Percentiles rank a stretch among this genome's conserved stretches.
Evolutionary conservation across 169 alveolate genomes (phyloP).

Genomic region (Amoebophrya sp.): DNA sequence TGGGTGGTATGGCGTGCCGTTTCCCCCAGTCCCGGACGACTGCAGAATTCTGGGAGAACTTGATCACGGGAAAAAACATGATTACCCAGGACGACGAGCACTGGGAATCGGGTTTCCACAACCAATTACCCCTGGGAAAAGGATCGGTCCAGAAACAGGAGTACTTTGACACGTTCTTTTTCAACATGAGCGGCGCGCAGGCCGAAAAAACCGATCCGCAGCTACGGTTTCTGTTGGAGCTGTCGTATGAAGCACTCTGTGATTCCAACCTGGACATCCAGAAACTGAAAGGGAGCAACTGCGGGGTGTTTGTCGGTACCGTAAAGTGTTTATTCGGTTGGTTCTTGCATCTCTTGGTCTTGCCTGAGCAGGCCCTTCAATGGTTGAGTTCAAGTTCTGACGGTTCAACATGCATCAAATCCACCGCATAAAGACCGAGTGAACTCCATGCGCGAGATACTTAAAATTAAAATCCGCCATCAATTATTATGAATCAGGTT

Average conservation of each 20-base stretch:
- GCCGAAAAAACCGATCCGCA: slow-evolving; percentile 9
- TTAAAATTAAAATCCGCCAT: too few species aligned
- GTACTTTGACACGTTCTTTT: background rate
- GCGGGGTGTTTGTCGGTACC: background rate
- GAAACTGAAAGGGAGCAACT: slow-evolving; percentile 17
- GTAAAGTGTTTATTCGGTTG: too few species aligned
- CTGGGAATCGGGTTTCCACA: slow-evolving; percentile 6
- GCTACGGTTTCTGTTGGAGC: background rate
- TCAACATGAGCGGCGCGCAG: slow-evolving; percentile 25
- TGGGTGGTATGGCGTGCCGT: background rate
- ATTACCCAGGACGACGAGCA: background rate
- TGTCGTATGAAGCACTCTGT: background rate
- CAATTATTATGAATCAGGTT: too few species aligned
- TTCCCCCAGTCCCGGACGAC: background rate
- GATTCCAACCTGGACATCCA: background rate
- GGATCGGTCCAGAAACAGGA: background rate
- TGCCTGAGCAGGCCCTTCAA: too few species aligned
- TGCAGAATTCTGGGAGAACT: background rate
- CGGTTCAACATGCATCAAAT: too few species aligned
- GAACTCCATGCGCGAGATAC: too few species aligned
- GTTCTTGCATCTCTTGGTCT: too few species aligned
- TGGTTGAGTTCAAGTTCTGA: too few species aligned
- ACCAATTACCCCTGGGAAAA: background rate
- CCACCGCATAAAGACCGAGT: too few species aligned
- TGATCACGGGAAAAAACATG: background rate